phyloP scores from a whole-genome alignment of 1,139 yeast species.

The Protomyces gravidus region DNA sequence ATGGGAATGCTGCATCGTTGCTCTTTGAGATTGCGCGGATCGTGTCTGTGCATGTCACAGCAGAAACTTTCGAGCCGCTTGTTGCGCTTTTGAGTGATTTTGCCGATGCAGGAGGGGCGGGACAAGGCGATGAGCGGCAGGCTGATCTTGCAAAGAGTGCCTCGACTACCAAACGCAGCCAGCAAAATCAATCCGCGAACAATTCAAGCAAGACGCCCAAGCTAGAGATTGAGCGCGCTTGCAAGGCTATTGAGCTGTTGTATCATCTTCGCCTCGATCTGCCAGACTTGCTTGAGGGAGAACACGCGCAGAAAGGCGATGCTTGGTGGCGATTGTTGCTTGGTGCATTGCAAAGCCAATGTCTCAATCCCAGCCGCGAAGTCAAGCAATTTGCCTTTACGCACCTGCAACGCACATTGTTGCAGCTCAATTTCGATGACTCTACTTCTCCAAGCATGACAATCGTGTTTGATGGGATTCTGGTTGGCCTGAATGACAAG shows the following conservation, averaged over 20 bases:
- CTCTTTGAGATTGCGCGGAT: constrained; percentile 52
- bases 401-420: constrained; percentile 48
- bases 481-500: constrained; percentile 8
- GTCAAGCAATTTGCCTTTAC: constrained; percentile 57
- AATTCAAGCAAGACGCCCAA: constrained; percentile 38
- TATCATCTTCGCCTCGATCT: constrained; percentile 32
- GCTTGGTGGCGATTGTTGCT: constrained; percentile 34
- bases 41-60: constrained; percentile 44
- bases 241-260: constrained; percentile 52
- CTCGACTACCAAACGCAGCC: not conserved
- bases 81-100: constrained; percentile 74
- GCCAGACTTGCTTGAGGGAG: constrained; percentile 14
- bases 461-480: constrained; percentile 3
- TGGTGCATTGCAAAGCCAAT: constrained; percentile 77
- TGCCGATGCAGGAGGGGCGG: constrained; percentile 64
- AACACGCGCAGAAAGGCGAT: not conserved
- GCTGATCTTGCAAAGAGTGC: not conserved
- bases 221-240: constrained; percentile 55
- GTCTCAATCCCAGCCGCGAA: constrained; percentile 81
- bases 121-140: constrained; percentile 33
- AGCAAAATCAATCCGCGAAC: not conserved
- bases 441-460: not conserved
- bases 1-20: constrained; percentile 44
- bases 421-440: not conserved
- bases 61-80: constrained; percentile 54